These are phyloP conservation scores for Rhodofomes roseus DNA, from an alignment of 1,284 basidiomycete genomes.

Conservation along the genomic window DNA sequence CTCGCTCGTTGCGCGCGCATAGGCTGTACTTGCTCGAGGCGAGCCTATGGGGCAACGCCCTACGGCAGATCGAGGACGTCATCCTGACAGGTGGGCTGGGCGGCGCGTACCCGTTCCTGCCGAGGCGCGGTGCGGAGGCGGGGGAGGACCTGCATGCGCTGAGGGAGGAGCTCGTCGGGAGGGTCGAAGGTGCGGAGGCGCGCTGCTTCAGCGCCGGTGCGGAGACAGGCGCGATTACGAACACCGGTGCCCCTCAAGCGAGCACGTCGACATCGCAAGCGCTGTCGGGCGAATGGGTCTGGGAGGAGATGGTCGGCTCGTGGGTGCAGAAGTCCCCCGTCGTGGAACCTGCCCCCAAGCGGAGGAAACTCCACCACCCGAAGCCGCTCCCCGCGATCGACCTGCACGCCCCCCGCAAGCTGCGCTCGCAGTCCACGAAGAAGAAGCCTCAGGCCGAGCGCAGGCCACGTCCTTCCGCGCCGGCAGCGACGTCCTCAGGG, in stretches of 20 bases:
- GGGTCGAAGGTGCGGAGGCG: slow-evolving; percentile 46
- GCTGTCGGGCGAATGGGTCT: slow-evolving; percentile 33
- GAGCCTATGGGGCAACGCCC: slow-evolving; percentile 49
- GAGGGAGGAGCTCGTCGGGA: slow-evolving; percentile 39
- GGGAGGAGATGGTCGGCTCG: slow-evolving; percentile 41
- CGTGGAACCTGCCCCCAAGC: slow-evolving; percentile 1
- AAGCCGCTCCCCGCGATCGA: not conserved
- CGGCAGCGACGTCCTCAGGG: not conserved
- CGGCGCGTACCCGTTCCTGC: not conserved
- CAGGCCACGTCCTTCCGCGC: not conserved
- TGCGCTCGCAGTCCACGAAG: slow-evolving; percentile 1
- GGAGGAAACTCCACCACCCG: not conserved
- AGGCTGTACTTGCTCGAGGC: slow-evolving; percentile 41
- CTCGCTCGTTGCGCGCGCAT: slow-evolving; percentile 31
- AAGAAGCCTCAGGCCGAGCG: not conserved
- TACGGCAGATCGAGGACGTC: slow-evolving; percentile 42
- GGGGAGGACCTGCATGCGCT: slow-evolving; percentile 21
- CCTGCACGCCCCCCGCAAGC: not conserved
- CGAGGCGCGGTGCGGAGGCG: not conserved
- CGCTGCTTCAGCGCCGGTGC: slow-evolving; percentile 33
- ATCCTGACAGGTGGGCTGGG: slow-evolving; percentile 8
- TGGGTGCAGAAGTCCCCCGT: slow-evolving; percentile 37
- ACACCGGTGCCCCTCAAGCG: not conserved
- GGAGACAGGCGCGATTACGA: not conserved
- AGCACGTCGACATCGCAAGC: not conserved